Percentiles rank a stretch among this genome's conserved stretches.
Conservation (phyloP, 2,329 filamentous ascomycete species). For the Phoma sp. region DNA sequence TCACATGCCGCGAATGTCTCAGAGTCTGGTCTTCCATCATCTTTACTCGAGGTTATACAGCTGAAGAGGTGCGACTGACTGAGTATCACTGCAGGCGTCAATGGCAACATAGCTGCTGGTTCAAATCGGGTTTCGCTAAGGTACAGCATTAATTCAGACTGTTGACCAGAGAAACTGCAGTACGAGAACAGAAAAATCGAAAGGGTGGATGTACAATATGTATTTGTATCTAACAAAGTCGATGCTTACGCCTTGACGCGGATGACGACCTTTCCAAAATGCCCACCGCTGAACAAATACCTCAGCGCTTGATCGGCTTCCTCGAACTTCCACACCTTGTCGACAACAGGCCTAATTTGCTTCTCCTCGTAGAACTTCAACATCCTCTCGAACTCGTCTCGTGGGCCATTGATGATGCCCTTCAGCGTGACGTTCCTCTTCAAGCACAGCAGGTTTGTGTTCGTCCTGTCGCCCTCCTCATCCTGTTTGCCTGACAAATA, state of each 20-base stretch:
- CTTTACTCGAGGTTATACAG: no score
- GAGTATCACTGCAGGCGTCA: no score
- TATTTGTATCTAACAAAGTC: no score
- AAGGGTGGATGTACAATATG: no score
- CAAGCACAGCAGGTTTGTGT: constrained; percentile 65
- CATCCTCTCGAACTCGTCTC: constrained; percentile 58
- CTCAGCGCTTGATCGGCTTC: constrained; percentile 37
- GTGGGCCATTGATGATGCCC: constrained; percentile 68
- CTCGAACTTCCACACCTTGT: constrained; percentile 49
- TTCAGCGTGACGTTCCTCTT: constrained; percentile 60
- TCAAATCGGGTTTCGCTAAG: no score
- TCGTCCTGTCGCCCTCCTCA: constrained; percentile 59
- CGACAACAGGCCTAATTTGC: constrained; percentile 51
- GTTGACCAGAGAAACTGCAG: no score
- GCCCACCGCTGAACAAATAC: constrained; percentile 41
- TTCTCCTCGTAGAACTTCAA: constrained; percentile 51
- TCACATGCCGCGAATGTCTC: no score
- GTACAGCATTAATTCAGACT: no score
- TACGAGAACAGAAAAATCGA: no score
- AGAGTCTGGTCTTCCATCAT: no score
- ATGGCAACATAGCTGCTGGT: no score
- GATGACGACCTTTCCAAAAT: constrained; percentile 51
- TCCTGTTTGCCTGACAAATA: constrained; percentile 63
- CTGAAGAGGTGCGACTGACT: no score
- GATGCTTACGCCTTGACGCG: constrained; percentile 31